Evolutionary conservation across 139 green algal genomes (phyloP).

Genomic region (Volvox africanus): DNA sequence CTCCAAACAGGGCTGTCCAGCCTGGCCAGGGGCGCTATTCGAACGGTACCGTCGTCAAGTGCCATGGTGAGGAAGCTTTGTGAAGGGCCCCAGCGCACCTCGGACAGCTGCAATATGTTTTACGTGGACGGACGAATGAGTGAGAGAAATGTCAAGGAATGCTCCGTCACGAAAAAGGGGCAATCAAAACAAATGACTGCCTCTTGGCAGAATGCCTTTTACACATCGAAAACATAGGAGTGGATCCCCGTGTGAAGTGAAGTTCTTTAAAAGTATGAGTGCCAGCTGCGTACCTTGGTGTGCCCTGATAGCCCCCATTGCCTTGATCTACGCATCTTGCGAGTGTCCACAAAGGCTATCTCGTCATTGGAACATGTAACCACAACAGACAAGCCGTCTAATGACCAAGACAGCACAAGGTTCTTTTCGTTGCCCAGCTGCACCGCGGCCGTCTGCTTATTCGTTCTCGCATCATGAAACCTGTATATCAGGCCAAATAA

Average conservation of each 20-base stretch:
- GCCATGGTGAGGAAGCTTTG: conserved; percentile 39
- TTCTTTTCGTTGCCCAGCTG: conserved; percentile 37
- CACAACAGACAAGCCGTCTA: conserved; percentile 43
- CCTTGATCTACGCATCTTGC: conserved; percentile 42
- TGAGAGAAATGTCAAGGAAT: no score
- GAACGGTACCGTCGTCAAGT: conserved; percentile 51
- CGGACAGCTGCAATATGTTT: conserved; percentile 42
- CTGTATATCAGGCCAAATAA: conserved; percentile 10
- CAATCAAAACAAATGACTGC: no score
- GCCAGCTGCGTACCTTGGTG: conserved; percentile 14
- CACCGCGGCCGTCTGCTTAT: conserved; percentile 44
- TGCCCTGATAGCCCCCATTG: conserved; percentile 34
- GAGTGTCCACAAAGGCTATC: conserved; percentile 43
- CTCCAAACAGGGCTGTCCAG: conserved; percentile 48
- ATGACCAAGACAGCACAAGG: conserved; percentile 49
- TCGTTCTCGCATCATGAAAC: conserved; percentile 47
- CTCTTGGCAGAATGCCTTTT: no score
- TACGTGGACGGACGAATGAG: no score
- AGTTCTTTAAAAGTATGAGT: not conserved
- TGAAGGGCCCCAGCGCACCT: conserved; percentile 51
- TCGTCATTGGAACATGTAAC: conserved; percentile 30
- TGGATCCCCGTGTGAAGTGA: no score
- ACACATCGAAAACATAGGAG: no score
- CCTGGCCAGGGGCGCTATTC: conserved; percentile 34
- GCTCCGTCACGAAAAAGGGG: no score